Base-by-base conservation (phyloP, 306 rosid species). In the Vigna radiata region DNA sequence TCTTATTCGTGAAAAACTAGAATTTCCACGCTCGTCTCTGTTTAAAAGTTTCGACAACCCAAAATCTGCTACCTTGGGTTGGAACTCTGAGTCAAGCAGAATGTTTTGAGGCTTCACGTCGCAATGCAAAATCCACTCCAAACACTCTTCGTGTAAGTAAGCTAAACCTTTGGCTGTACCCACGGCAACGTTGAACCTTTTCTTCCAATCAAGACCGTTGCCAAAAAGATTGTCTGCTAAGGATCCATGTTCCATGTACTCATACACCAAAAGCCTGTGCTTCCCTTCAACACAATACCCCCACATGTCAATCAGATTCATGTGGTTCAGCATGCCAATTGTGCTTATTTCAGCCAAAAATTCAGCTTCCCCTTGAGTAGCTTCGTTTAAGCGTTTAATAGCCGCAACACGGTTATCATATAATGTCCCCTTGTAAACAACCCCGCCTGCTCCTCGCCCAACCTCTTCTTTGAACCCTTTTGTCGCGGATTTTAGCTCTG, bases 101-200 rank as follows among this genome's bases (percentile, higher is more conserved):
- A 89, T 88, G 64, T 91, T 91, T 6, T 87, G 88, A 69, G 92
- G 94, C 85, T 88, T 91, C 27, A 88, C 90, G 43, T 91, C 97
- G 18, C 91, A 91, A 21, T 89, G 97, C n/a, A 91, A 72, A 70
- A 89, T 81, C 97, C 97, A 91, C 73, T 91, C 96, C 70, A 86
- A 85, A 79, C 97, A 91, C 72, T 89, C 97, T 49, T 91, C 94
- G 4, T 91, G 94, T 37, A 91, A 52, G 83, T 91, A 91, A 72
- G 94, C 88, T 3, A 91, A 78, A 4, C 97, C 97, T 77, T 76
- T 91, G 0, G 94, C 92, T 6, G 89, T 89, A 2, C 97, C 94
- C 0, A 83, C 5, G 4, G 97, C 97, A 14, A 89, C 81, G 18
- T 89, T 73, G 37, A 83, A 85, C 70, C 92, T 89, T 23, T 72